Evolutionary conservation across 768 basidiomycete species (phyloP).

Genomic region (Pulveroboletus sp.): DNA sequence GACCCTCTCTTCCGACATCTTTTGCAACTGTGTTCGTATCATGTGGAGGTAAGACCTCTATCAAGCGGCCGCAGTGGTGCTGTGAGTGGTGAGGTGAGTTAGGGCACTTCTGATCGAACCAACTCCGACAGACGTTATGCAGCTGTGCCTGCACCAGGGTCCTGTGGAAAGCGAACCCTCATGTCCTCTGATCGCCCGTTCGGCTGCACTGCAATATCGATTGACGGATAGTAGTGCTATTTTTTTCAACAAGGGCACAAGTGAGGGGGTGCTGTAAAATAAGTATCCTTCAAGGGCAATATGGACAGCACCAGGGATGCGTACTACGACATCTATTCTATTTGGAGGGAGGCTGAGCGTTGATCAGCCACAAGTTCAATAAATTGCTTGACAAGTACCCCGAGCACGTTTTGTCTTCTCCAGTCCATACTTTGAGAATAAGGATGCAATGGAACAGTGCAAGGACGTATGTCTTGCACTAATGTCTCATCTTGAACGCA

Average conservation of each 20-base stretch:
- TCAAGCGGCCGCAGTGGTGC: conserved; percentile 72
- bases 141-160: conserved; percentile 64
- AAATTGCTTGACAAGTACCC: not conserved
- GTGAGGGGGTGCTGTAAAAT: conserved; percentile 52
- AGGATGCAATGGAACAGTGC: not conserved
- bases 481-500: not conserved
- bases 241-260: conserved; percentile 73
- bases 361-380: not conserved
- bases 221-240: conserved; percentile 59
- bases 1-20: conserved; percentile 58
- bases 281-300: not conserved
- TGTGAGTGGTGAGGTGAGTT: conserved; percentile 68
- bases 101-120: not conserved
- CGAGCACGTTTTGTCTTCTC: not conserved
- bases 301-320: not conserved
- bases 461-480: not conserved
- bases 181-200: conserved; percentile 44
- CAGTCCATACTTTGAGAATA: not conserved
- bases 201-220: conserved; percentile 62
- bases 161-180: conserved; percentile 33
- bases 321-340: not conserved
- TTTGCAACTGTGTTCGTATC: conserved; percentile 60
- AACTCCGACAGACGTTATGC: not conserved
- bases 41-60: conserved; percentile 67
- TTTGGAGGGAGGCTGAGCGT: not conserved